Evolutionary conservation across 2,329 filamentous ascomycete species (phyloP), one percentile per base, ranked within the genome.

Genomic region (Paracamarosporium sp.): DNA sequence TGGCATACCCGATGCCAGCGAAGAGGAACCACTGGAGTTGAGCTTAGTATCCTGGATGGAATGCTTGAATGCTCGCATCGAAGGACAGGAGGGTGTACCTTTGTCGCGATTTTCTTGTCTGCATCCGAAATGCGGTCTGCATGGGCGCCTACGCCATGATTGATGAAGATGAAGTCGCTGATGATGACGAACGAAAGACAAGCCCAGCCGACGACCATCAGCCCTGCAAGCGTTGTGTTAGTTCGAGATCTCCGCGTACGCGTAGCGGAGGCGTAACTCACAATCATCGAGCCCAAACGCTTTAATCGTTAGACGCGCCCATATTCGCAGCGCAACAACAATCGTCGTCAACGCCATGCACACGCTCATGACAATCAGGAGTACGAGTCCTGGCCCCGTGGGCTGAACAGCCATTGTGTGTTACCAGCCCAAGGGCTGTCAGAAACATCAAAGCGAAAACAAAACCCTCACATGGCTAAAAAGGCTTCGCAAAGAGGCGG

Each of bases 81-180:
- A 35, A 8, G 17, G 17, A 28, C 5, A 9, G n/a, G 25, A 8
- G n/a, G 24, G 17, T 40, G 20, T 40, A 52, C 50, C 36, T 52
- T 52, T 30, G 13, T 31, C 15, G 50, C 38, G 24, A 41, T 20
- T 27, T 31, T 52, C n/a, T 24, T 24, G 13, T 52, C 36, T 5
- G 30, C 25, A 5, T 30, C n/a, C 20, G 50, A 41, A 17, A 52
- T 31, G 15, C 36, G 50, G 9, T 35, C 9, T 2, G 50, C 50
- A 25, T 45, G 50, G 15, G 50, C 38, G 9, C 50, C 50, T 11
- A 45, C 17, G 6, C 50, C 50, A 20, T 44, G 41, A 15, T 25
- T 45, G 50, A 53, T 33, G n/a, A 43, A 53, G 40, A 53, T 41
- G 17, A 53, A 45, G n/a, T 53, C 50, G 28, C 27, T 45, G 6